Conservation (phyloP, 169 alveolate species). For the Plasmodium coatneyi region DNA sequence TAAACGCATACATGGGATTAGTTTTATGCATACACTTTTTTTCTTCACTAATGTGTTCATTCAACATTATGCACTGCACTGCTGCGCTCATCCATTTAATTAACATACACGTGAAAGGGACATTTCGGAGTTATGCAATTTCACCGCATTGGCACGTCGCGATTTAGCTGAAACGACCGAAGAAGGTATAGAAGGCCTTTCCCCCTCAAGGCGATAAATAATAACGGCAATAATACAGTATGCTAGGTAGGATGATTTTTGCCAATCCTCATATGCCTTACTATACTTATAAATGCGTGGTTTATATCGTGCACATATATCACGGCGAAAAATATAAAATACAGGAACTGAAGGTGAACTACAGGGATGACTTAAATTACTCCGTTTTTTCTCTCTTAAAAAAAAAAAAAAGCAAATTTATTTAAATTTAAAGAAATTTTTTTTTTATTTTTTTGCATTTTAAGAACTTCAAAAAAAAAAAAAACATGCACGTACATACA, state of each 20-base stretch:
- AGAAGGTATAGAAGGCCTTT: not conserved
- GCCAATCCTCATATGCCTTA: not conserved
- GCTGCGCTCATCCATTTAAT: not conserved
- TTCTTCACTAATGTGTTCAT: not conserved
- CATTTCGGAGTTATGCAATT: not conserved
- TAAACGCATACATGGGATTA: not conserved
- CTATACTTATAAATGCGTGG: not conserved
- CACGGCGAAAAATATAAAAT: not conserved
- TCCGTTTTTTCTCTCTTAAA: not conserved
- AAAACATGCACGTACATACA: not conserved
- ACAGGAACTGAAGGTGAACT: not conserved
- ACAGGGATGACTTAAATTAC: not conserved
- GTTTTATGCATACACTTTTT: not conserved
- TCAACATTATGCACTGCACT: not conserved
- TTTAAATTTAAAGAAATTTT: not conserved
- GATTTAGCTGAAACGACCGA: not conserved
- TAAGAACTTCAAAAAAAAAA: not conserved
- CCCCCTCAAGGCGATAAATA: not conserved
- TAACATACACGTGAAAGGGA: not conserved
- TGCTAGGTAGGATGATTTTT: not conserved
- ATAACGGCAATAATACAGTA: not conserved
- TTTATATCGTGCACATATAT: not conserved
- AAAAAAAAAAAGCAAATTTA: not conserved
- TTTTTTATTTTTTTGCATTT: not conserved
- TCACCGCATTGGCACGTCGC: not conserved